Base-by-base conservation (phyloP, 306 rosid species). In the Lathyrus oleraceus region DNA sequence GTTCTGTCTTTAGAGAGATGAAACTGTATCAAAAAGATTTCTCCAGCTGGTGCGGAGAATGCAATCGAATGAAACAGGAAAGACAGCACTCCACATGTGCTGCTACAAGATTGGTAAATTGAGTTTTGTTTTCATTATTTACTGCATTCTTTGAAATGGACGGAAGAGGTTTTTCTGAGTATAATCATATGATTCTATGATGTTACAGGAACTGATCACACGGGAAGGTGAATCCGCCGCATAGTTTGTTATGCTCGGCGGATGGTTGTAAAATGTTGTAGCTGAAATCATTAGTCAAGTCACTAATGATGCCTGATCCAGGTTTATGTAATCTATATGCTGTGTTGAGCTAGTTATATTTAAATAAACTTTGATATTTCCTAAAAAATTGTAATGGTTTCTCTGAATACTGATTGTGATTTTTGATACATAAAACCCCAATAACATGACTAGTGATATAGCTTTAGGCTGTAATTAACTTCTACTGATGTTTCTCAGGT, bases 1-100 rank as follows among this genome's bases (percentile, higher is more conserved):
- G 89, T 67, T 85, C 89, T 68, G 86, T 79, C 52, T 85, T 70
- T 56, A 70, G 86, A 77, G 89, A 85, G 76, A 77, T 82, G 89
- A 85, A 79, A 69, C 79, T 64, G 79, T 79, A 85, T 71, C 85
- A 82, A 51, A 82, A 62, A 10, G 86, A 85, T 79, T 85, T 82
- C 73, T 70, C 89, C 69, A 58, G 67, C 79, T 85, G 86, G 89
- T 85, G 89, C 52, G 89, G 86, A 8, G 86, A 85, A 69, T 85
- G 89, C 81, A 74, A 52, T 57, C 81, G 80, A 30, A 64, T 73
- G 68, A 85, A 85, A 80, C 79, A 65, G 70, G 83, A 77, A 57
- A 76, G 85, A 79, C 83, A 82, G 67, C 72, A 71, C 45, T 73
- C 82, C n/a, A 70, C 75, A 44, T 62, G 83, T 74, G 81, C 82